phyloP scores from a whole-genome alignment of 106 monocot genomes.

The Acorus calamus region DNA sequence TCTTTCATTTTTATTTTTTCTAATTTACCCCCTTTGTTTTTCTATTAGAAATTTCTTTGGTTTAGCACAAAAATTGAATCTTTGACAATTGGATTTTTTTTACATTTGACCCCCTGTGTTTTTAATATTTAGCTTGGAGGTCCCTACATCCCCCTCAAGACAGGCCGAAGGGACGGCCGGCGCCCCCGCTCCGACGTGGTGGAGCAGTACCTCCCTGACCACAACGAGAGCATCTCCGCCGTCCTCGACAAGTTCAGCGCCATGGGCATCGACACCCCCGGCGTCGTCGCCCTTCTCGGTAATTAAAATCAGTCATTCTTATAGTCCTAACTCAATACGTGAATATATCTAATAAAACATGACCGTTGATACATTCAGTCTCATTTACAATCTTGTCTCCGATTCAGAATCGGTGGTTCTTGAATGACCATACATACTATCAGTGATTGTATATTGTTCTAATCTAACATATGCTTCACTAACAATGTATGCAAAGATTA shows the following conservation, averaged over 20 bases:
- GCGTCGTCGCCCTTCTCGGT: constrained; percentile 67
- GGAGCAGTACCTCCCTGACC: constrained; percentile 64
- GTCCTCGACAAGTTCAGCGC: constrained; percentile 66
- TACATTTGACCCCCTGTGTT: background rate
- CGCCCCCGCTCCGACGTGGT: constrained; percentile 47
- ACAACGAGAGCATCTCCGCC: constrained; percentile 61
- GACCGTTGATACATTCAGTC: too few species aligned
- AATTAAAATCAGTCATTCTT: background rate
- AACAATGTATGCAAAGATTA: too few species aligned
- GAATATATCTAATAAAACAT: too few species aligned
- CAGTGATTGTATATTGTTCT: too few species aligned
- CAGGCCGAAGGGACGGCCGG: constrained; percentile 65
- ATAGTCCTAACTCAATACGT: too few species aligned
- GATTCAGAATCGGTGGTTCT: too few species aligned
- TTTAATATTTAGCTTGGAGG: constrained; percentile 34
- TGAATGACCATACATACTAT: too few species aligned
- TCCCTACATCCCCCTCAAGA: constrained; percentile 67
- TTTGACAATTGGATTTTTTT: background rate
- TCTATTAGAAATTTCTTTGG: too few species aligned
- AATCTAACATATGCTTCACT: too few species aligned
- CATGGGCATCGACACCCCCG: constrained; percentile 63
- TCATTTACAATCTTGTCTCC: too few species aligned
- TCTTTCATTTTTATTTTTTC: background rate
- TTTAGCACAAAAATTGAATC: too few species aligned
- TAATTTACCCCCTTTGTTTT: too few species aligned